A percentile compares a stretch with the other conserved stretches of the same genome.
phyloP scores from a whole-genome alignment of 225 moss, liverwort and hornwort genomes.

The Climacium dendroides region DNA sequence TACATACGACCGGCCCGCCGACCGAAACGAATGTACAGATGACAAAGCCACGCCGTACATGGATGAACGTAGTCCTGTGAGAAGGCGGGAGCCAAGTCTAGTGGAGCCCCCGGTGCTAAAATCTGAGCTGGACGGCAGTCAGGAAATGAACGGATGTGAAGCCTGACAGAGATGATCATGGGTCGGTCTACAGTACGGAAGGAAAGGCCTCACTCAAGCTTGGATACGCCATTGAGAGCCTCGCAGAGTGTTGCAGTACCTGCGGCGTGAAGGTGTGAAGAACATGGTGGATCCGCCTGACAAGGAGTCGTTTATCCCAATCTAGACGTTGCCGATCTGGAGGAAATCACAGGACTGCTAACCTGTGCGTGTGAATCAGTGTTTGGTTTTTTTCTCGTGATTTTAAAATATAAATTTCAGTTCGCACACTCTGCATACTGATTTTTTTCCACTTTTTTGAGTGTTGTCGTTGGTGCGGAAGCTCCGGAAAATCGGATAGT shows the following conservation, averaged over 20 bases:
- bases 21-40: not conserved
- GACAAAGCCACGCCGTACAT: not conserved
- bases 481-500: not conserved
- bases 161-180: not conserved
- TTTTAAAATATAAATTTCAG: not conserved
- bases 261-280: not conserved
- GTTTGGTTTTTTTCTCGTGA: not conserved
- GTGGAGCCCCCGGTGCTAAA: not conserved
- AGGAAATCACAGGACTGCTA: not conserved
- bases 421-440: too few relatives aligned
- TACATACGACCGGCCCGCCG: not conserved
- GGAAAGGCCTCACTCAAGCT: not conserved
- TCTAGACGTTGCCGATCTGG: not conserved
- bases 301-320: not conserved
- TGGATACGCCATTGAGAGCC: not conserved
- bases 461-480: not conserved
- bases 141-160: not conserved
- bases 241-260: not conserved
- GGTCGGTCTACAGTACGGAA: not conserved
- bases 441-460: too few relatives aligned
- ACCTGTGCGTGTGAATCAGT: not conserved
- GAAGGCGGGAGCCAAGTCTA: not conserved
- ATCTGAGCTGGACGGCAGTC: not conserved
- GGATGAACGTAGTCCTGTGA: not conserved
- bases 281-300: not conserved